Conservation (phyloP, 306 rosid species). For the Ormosia emarginata region DNA sequence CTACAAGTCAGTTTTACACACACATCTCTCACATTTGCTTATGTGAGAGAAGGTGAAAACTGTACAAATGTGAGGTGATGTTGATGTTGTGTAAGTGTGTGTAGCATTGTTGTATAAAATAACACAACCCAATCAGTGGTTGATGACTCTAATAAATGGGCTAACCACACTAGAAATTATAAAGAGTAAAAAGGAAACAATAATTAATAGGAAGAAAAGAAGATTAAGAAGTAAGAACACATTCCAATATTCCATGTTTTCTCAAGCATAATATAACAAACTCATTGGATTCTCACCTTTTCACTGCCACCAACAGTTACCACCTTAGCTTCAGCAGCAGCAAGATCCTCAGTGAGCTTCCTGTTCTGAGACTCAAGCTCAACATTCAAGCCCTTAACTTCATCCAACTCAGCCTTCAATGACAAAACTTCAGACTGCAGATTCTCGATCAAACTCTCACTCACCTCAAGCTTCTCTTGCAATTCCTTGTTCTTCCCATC, state of each 20-base stretch:
- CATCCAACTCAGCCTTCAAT: slow-evolving; percentile 67
- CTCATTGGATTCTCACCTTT: slow-evolving; percentile 45
- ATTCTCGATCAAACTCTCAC: slow-evolving; percentile 53
- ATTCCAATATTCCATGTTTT: slow-evolving; percentile 3
- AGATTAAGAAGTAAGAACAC: no score
- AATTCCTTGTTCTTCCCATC: slow-evolving; percentile 45
- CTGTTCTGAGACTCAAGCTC: slow-evolving; percentile 59
- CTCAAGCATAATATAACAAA: background rate
- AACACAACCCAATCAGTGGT: background rate
- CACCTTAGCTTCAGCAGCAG: slow-evolving; percentile 64
- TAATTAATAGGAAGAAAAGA: background rate
- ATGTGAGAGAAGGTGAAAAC: no score
- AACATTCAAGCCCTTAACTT: slow-evolving; percentile 46
- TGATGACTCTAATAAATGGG: background rate
- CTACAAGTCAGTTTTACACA: no score
- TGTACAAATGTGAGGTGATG: no score
- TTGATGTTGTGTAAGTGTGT: no score
- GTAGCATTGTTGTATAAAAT: no score
- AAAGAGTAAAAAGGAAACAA: background rate
- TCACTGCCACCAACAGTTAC: slow-evolving; percentile 24
- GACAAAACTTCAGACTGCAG: slow-evolving; percentile 54
- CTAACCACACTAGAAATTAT: background rate
- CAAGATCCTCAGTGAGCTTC: slow-evolving; percentile 55
- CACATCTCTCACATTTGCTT: no score
- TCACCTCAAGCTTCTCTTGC: slow-evolving; percentile 42